A percentile compares a stretch with the other conserved stretches of the same genome.
These are phyloP conservation scores for Oryza australiensis DNA, from an alignment of 176 grass and related monocot genomes.

Conservation along the genomic window DNA sequence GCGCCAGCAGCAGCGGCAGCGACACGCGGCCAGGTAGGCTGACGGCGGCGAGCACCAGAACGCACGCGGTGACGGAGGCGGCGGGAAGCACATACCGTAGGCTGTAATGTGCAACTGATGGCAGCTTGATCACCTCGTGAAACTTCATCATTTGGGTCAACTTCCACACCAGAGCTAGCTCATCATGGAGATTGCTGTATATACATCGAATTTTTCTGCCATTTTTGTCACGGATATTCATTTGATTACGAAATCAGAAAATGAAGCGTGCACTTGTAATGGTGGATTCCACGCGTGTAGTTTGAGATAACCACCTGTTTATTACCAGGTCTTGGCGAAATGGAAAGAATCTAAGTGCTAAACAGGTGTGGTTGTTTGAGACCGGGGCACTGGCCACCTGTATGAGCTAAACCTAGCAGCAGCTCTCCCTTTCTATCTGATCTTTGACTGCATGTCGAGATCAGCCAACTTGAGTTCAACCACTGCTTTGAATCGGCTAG, in stretches of 20 bases:
- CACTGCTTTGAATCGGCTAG: not conserved
- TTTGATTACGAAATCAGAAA: not conserved
- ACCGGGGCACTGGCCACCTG: not conserved
- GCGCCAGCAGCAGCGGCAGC: not conserved
- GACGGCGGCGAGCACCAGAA: constrained; percentile 17
- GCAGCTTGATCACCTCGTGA: not conserved
- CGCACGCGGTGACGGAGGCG: constrained; percentile 4
- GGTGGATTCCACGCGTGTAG: constrained; percentile 37
- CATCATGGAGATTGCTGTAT: not conserved
- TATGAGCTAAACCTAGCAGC: not conserved
- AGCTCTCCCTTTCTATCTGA: not conserved
- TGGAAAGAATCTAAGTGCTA: constrained; percentile 13
- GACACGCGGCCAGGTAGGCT: not conserved
- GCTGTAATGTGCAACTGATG: not conserved
- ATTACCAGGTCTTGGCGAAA: not conserved
- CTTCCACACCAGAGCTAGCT: too few species aligned
- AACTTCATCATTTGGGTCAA: constrained; percentile 19
- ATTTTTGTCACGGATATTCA: constrained; percentile 6
- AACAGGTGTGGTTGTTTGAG: constrained; percentile 24
- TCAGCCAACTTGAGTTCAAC: constrained; percentile 5
- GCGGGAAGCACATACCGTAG: constrained; percentile 1
- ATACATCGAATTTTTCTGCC: not conserved
- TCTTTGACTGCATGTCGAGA: not conserved
- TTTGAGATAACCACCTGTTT: constrained; percentile 2
- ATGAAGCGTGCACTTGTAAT: not conserved